Evolutionary conservation across 2,329 filamentous ascomycete genomes (phyloP).

Genomic region (Exophiala viscosa): DNA sequence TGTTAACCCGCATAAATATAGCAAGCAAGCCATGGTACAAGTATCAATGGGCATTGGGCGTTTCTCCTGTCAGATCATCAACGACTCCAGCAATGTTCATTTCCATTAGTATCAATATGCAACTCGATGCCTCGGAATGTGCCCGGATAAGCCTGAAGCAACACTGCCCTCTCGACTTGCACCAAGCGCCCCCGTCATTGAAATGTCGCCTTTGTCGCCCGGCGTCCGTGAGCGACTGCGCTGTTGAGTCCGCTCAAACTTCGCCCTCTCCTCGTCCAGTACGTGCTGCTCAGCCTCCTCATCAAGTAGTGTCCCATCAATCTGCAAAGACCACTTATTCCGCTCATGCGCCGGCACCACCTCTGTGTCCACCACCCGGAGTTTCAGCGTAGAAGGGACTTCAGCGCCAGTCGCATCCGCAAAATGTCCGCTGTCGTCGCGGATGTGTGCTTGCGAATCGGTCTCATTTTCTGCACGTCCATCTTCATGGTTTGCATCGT

Average conservation of each 20-base stretch:
- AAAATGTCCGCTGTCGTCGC: constrained; percentile 68
- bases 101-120: constrained; percentile 10
- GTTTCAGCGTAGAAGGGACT: constrained; percentile 67
- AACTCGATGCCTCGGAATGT: constrained; percentile 11
- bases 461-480: background rate
- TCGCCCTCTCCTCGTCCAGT: constrained; percentile 50
- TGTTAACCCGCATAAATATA: background rate
- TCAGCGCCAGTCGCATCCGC: constrained; percentile 65
- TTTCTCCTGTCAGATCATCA: background rate
- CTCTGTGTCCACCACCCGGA: constrained; percentile 82
- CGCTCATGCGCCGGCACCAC: constrained; percentile 64
- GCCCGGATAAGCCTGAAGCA: constrained; percentile 18
- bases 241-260: constrained; percentile 36
- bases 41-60: background rate
- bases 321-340: constrained; percentile 73
- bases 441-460: background rate
- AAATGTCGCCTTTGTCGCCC: background rate
- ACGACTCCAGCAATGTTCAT: background rate
- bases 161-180: constrained; percentile 23
- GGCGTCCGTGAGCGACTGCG: constrained; percentile 31
- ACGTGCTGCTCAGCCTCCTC: constrained; percentile 63
- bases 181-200: constrained; percentile 25
- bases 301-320: constrained; percentile 81
- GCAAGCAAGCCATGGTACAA: background rate
- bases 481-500: constrained; percentile 39